A percentile compares a stretch with the other conserved stretches of the same genome.
Evolutionary conservation across 2,329 filamentous ascomycete species (phyloP).

Genomic region (Trichoderma asperellum): DNA sequence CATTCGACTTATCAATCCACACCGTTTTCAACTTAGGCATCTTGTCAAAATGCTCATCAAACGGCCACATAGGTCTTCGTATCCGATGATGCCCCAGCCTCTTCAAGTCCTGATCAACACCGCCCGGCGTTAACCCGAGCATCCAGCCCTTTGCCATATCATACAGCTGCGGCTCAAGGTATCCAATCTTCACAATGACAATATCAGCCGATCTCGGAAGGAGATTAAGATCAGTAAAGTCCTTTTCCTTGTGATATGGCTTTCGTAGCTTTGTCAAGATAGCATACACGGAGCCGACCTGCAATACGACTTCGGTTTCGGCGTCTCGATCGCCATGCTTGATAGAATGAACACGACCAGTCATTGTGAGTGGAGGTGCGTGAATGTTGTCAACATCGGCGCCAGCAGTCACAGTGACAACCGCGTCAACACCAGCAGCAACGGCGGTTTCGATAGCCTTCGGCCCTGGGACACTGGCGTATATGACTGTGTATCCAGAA

Average conservation of each 20-base stretch:
- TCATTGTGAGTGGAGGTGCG: slow-evolving; percentile 54
- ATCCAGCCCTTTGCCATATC: slow-evolving; percentile 60
- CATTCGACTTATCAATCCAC: slow-evolving; percentile 34
- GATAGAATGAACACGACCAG: slow-evolving; percentile 54
- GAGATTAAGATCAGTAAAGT: slow-evolving; percentile 55
- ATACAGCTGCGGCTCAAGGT: slow-evolving; percentile 58
- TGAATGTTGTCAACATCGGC: slow-evolving; percentile 54
- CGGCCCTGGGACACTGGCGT: slow-evolving; percentile 56
- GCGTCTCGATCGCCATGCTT: slow-evolving; percentile 55
- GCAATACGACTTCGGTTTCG: slow-evolving; percentile 52
- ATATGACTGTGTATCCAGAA: slow-evolving; percentile 51
- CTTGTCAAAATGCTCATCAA: slow-evolving; percentile 34
- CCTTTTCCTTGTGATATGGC: slow-evolving; percentile 57
- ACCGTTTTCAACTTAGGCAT: slow-evolving; percentile 31
- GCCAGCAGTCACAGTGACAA: slow-evolving; percentile 55
- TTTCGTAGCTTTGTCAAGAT: slow-evolving; percentile 58
- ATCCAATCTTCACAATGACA: slow-evolving; percentile 61
- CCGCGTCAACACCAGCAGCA: slow-evolving; percentile 50
- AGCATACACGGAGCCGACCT: slow-evolving; percentile 54
- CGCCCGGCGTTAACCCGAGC: slow-evolving; percentile 56
- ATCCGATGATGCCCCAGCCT: slow-evolving; percentile 54
- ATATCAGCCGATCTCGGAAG: slow-evolving; percentile 51
- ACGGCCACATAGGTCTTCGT: slow-evolving; percentile 50
- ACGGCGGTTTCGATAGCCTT: slow-evolving; percentile 48
- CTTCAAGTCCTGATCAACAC: slow-evolving; percentile 56